phyloP scores from a whole-genome alignment of 495 filamentous ascomycete genomes.

The Entonaema liquescens region DNA sequence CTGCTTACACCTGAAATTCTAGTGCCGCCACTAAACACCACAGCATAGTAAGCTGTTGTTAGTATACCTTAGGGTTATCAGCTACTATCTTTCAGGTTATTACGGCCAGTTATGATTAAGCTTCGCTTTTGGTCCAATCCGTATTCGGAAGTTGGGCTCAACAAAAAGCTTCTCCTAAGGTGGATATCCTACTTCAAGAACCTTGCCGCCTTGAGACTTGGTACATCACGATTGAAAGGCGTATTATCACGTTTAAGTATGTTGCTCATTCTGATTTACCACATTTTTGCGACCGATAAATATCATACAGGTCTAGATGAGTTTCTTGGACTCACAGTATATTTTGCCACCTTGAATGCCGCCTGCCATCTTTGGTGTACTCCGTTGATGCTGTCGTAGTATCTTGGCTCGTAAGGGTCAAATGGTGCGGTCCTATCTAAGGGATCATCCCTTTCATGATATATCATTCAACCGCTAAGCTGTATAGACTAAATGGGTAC shows the following conservation, averaged over 20 bases:
- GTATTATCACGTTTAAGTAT: not conserved
- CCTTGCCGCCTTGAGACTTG: constrained; percentile 13
- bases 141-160: constrained; percentile 27
- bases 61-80: constrained; percentile 17
- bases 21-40: constrained; percentile 7
- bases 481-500: too few relatives aligned
- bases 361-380: not conserved
- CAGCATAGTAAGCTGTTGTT: constrained; percentile 35
- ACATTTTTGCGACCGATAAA: not conserved
- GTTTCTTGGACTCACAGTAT: not conserved
- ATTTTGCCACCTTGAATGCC: not conserved
- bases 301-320: not conserved
- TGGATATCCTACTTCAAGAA: constrained; percentile 4
- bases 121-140: constrained; percentile 18
- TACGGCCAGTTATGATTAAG: constrained; percentile 22
- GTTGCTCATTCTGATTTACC: not conserved
- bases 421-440: not conserved
- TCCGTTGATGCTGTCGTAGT: not conserved
- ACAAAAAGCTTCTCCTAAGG: constrained; percentile 3
- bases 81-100: constrained; percentile 26
- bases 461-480: not conserved
- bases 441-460: not conserved
- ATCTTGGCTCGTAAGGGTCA: not conserved
- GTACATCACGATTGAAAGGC: not conserved
- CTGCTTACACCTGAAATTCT: constrained; percentile 18